These are phyloP conservation scores for Talaromyces proteolyticus DNA, from an alignment of 495 filamentous ascomycete species.

Conservation along the genomic window DNA sequence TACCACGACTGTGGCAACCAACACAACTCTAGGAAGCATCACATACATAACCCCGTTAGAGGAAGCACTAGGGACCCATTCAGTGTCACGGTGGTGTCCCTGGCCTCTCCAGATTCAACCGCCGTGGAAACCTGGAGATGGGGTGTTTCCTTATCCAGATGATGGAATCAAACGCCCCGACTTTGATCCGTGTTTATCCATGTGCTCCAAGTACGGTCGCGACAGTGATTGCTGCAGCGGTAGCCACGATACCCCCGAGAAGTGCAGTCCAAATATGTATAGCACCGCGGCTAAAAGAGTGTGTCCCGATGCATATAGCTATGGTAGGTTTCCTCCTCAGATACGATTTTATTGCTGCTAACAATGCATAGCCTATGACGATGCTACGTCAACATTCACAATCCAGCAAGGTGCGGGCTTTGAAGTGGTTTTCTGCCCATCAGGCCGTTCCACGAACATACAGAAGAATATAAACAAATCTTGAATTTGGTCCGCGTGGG, in stretches of 20 bases:
- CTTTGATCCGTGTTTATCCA: constrained; percentile 67
- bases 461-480: constrained; percentile 17
- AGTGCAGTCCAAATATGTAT: constrained; percentile 58
- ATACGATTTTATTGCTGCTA: neutral
- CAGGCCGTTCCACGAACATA: constrained; percentile 64
- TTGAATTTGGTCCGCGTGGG: neutral
- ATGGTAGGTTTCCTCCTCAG: constrained; percentile 24
- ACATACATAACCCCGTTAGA: constrained; percentile 62
- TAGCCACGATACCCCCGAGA: constrained; percentile 44
- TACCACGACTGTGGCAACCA: constrained; percentile 14
- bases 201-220: constrained; percentile 55
- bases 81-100: constrained; percentile 66
- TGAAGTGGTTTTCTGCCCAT: constrained; percentile 71
- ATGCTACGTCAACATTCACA: constrained; percentile 68
- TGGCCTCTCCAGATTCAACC: constrained; percentile 64
- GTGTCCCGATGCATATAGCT: constrained; percentile 81
- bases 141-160: constrained; percentile 72
- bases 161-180: constrained; percentile 55
- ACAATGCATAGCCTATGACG: constrained; percentile 54
- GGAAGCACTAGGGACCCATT: constrained; percentile 33
- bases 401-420: constrained; percentile 67
- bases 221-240: constrained; percentile 67
- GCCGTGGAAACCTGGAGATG: constrained; percentile 57
- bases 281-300: constrained; percentile 58
- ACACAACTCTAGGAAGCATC: constrained; percentile 42